These are phyloP conservation scores for Crepidotus variabilis DNA, from an alignment of 768 basidiomycete genomes.

Conservation along the genomic window DNA sequence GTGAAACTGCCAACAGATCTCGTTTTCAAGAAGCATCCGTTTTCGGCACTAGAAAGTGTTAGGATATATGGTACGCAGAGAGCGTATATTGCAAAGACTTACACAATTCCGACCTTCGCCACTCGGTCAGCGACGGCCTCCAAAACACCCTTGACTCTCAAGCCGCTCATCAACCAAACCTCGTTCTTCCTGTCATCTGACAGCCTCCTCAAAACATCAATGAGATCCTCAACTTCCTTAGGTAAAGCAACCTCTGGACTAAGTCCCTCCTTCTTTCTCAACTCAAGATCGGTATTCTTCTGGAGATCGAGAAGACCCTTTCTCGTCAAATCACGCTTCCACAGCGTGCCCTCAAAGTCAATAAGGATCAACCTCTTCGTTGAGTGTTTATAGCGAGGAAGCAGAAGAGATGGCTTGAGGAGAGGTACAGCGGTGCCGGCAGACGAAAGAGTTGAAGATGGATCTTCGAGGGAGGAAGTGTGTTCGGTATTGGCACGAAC, in stretches of 20 bases:
- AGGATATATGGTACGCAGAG: background rate
- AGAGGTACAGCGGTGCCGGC: slow-evolving; percentile 30
- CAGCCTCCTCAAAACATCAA: slow-evolving; percentile 53
- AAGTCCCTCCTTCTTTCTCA: slow-evolving; percentile 19
- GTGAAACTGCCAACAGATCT: slow-evolving; percentile 16
- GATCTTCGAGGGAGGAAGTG: slow-evolving; percentile 19
- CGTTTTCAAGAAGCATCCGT: slow-evolving; percentile 81
- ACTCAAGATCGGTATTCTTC: slow-evolving; percentile 6
- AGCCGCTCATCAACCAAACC: slow-evolving; percentile 79
- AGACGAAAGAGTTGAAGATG: slow-evolving; percentile 15
- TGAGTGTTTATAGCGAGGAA: slow-evolving; percentile 67
- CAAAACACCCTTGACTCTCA: slow-evolving; percentile 59
- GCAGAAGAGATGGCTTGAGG: slow-evolving; percentile 30
- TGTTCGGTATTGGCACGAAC: slow-evolving; percentile 74
- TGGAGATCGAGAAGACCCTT: slow-evolving; percentile 39
- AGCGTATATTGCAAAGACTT: slow-evolving; percentile 24
- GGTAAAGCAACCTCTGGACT: slow-evolving; percentile 2
- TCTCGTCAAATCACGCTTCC: slow-evolving; percentile 55
- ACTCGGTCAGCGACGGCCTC: slow-evolving; percentile 58
- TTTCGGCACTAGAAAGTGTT: slow-evolving; percentile 60
- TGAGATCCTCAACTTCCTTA: slow-evolving; percentile 27
- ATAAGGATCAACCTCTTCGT: slow-evolving; percentile 62
- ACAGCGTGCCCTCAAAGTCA: slow-evolving; percentile 81
- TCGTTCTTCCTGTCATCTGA: slow-evolving; percentile 65
- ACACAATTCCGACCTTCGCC: slow-evolving; percentile 75